Conservation (phyloP, 2,329 filamentous ascomycete genomes). For the Alternaria longipes region DNA sequence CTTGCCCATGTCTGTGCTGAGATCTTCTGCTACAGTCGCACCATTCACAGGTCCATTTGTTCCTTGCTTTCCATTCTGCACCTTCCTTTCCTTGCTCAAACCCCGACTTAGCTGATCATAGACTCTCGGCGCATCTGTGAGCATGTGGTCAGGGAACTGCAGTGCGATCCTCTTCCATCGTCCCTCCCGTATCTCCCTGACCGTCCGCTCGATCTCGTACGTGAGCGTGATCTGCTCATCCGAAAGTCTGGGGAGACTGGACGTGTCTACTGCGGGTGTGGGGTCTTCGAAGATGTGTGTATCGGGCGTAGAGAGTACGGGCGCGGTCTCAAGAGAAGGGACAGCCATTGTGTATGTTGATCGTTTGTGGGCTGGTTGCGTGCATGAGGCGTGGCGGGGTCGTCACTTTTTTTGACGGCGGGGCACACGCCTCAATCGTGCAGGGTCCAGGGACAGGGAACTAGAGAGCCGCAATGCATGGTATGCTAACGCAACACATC, state of each 20-base stretch:
- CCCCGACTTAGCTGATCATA: conserved; percentile 70
- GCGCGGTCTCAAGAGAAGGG: conserved; percentile 53
- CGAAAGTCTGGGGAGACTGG: conserved; percentile 52
- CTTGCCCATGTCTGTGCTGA: conserved; percentile 27
- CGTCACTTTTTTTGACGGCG: conserved; percentile 27
- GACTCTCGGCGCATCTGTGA: conserved; percentile 83
- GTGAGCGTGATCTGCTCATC: conserved; percentile 77
- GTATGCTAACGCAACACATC: conserved; percentile 2
- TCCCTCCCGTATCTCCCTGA: conserved; percentile 75
- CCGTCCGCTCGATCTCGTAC: conserved; percentile 87
- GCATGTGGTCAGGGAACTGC: conserved; percentile 96
- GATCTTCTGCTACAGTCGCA: conserved; percentile 21
- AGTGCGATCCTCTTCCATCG: conserved; percentile 81
- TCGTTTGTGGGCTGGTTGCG: conserved; percentile 1
- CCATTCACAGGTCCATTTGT: conserved; percentile 14
- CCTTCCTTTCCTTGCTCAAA: conserved; percentile 49
- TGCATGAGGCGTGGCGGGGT: conserved; percentile 26
- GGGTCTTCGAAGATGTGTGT: conserved; percentile 67
- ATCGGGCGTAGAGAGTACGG: conserved; percentile 70
- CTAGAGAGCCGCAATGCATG: conserved; percentile 23
- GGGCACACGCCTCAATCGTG: conserved; percentile 17
- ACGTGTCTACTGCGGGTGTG: conserved; percentile 52
- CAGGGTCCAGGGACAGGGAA: conserved; percentile 14
- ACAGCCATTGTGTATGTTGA: conserved; percentile 35
- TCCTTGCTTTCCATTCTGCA: conserved; percentile 10